These are phyloP conservation scores for Yamagishiella unicocca DNA, from an alignment of 139 green algal genomes.

Conservation along the genomic window DNA sequence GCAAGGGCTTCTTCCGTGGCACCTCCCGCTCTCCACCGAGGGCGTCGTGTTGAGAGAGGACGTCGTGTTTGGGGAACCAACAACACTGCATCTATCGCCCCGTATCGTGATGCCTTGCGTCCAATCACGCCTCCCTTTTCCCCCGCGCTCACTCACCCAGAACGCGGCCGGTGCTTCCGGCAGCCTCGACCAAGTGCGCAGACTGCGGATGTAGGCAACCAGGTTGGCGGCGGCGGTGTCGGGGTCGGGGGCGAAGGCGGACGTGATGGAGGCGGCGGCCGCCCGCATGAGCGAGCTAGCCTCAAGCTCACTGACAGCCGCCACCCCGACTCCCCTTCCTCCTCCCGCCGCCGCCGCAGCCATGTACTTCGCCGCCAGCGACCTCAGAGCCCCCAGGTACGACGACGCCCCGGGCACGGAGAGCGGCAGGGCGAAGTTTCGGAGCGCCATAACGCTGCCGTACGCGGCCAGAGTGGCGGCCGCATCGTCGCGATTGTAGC, in stretches of 20 bases:
- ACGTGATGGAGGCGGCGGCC: not conserved
- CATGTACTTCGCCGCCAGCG: not conserved
- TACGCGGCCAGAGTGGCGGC: slow-evolving; percentile 6
- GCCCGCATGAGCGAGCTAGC: not conserved
- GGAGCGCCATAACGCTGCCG: not conserved
- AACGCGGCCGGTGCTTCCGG: not conserved
- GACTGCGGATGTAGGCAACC: slow-evolving; percentile 4
- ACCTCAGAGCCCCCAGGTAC: not conserved
- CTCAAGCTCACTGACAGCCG: not conserved
- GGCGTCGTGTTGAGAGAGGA: no score
- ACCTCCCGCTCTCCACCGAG: no score
- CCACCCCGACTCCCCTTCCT: not conserved
- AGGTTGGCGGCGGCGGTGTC: not conserved
- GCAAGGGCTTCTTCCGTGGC: no score
- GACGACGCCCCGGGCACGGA: not conserved
- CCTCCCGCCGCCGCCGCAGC: not conserved
- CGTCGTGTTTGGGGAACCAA: no score
- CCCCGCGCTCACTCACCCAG: no score
- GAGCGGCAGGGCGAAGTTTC: slow-evolving; percentile 12
- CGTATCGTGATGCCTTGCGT: no score
- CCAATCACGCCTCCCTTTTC: no score
- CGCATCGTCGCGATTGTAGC: not conserved
- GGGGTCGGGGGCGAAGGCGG: not conserved
- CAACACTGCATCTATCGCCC: no score
- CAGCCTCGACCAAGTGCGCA: not conserved